Evolutionary conservation across 768 basidiomycete species (phyloP), one percentile per base, ranked within the genome.

Genomic region (Russula abietina): DNA sequence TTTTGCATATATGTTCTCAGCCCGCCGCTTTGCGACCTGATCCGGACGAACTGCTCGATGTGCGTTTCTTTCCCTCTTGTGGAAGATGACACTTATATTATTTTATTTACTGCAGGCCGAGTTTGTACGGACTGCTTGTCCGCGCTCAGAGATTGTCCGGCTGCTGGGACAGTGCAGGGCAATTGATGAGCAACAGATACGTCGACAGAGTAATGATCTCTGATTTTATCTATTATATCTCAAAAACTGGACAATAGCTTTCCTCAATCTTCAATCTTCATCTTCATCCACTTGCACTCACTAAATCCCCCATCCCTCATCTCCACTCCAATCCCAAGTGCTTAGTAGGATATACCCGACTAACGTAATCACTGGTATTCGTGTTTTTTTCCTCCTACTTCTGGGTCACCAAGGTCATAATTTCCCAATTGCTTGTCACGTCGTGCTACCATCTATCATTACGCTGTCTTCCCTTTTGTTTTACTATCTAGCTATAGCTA

Each of bases 181-280:
- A n/a, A 68, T 68, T 43, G 67, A 68, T 39, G 66, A 67, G 57
- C 50, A 63, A 59, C 65, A 57, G 49, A 22, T 67, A 45, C 60
- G 43, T 26, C 53, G 58, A 38, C 65, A 54, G 41, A 66, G 59
- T 43, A 41, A 33, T 30, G 67, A 68, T 33, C 53, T 49, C 51
- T 53, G 36, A 39, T 49, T 28, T 49, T 2, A 16, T 49, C 16
- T 49, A 24, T 36, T 22, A 14, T 26, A 24, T 24, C 24, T 54
- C 24, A 16, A 54, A 53, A 36, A 14, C 12, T 10, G n/a, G 17
- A 38, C 36, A 24, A 9, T 41, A 1, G 19, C 26, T 22, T 22
- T 41, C 19, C 38, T 38, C 16, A n/a, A n/a, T 54, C 12, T 30
- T 26, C 19, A 39, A 39, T 30, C 28, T n/a, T 26, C 32, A n/a